Conservation (phyloP, 140 eudicot species). For the Flaveria floridana region DNA sequence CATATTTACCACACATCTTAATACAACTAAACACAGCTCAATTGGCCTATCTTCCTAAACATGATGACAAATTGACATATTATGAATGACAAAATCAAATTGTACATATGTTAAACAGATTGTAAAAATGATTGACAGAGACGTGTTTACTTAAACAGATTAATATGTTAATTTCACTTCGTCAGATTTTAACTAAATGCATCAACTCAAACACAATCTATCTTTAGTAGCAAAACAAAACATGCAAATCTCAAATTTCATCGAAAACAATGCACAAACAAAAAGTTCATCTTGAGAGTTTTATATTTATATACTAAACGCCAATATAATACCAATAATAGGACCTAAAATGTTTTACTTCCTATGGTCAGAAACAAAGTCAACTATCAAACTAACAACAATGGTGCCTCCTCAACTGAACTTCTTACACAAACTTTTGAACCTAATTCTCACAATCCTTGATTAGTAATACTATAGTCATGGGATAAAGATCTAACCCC, state of each 20-base stretch:
- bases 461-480: slow-evolving; percentile 29
- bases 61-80: too few species aligned
- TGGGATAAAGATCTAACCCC: slow-evolving; percentile 26
- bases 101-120: too few species aligned
- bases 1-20: too few species aligned
- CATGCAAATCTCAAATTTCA: neutral
- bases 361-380: slow-evolving; percentile 30
- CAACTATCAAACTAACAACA: slow-evolving; percentile 12
- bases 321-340: slow-evolving; percentile 20
- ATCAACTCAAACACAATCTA: too few species aligned
- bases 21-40: too few species aligned
- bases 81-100: too few species aligned
- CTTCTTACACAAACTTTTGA: neutral
- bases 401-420: too few species aligned
- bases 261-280: neutral
- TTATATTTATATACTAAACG: neutral
- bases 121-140: too few species aligned
- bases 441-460: slow-evolving; percentile 18
- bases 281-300: neutral
- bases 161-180: too few species aligned
- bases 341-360: slow-evolving; percentile 21
- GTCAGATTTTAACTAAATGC: too few species aligned
- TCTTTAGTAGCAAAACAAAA: neutral
- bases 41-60: too few species aligned
- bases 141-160: too few species aligned